phyloP scores from a whole-genome alignment of 2,329 filamentous ascomycete genomes.

The Calonectria pauciramosa region DNA sequence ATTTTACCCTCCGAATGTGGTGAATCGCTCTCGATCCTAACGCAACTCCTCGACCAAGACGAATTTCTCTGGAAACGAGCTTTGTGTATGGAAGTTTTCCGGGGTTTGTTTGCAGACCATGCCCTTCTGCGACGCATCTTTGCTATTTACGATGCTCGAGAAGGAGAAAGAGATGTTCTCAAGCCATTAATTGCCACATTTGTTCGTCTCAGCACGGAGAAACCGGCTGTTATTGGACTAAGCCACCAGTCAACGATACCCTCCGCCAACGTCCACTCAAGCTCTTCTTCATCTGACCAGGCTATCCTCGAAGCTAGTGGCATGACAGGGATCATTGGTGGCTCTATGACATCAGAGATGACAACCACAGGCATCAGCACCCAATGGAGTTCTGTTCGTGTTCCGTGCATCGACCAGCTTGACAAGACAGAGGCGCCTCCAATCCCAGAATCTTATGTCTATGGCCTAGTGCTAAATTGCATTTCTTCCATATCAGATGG shows the following conservation, averaged over 20 bases:
- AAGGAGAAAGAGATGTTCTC: slow-evolving; percentile 81
- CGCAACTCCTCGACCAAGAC: slow-evolving; percentile 90
- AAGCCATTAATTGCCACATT: slow-evolving; percentile 88
- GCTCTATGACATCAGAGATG: slow-evolving; percentile 76
- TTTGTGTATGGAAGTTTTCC: slow-evolving; percentile 91
- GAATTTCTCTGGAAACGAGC: slow-evolving; percentile 87
- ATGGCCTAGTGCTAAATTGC: slow-evolving; percentile 89
- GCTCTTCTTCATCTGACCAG: slow-evolving; percentile 78
- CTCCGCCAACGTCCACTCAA: slow-evolving; percentile 67
- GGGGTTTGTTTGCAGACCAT: slow-evolving; percentile 86
- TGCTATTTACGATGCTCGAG: slow-evolving; percentile 79
- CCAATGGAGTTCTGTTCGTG: slow-evolving; percentile 90
- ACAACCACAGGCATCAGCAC: slow-evolving; percentile 84
- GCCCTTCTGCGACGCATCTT: slow-evolving; percentile 85
- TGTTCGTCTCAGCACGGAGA: slow-evolving; percentile 93
- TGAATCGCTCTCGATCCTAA: slow-evolving; percentile 84
- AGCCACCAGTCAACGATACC: slow-evolving; percentile 91
- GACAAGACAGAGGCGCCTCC: slow-evolving; percentile 89
- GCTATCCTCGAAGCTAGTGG: slow-evolving; percentile 91
- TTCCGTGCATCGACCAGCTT: slow-evolving; percentile 92
- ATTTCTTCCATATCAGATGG: slow-evolving; percentile 93
- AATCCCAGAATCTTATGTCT: slow-evolving; percentile 94
- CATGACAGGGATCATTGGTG: slow-evolving; percentile 87
- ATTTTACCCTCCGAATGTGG: slow-evolving; percentile 85
- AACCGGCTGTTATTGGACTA: slow-evolving; percentile 88